Evolutionary conservation across 2,329 filamentous ascomycete genomes (phyloP), one percentile per base, ranked within the genome.

Genomic region (Teratosphaeria zuluensis): DNA sequence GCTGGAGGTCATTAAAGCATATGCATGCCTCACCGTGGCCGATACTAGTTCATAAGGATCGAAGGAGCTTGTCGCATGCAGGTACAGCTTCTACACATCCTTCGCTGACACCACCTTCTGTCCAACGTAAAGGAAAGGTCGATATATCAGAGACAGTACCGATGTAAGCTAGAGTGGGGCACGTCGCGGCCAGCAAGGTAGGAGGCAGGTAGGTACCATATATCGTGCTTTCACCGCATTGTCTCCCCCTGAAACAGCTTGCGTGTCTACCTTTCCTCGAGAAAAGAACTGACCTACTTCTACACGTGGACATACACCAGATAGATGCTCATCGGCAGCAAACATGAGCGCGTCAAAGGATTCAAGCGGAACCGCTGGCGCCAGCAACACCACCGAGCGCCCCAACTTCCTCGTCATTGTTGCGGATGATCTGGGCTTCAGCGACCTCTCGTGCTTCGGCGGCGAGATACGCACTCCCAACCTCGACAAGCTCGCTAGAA

Each of bases 401-500:
- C 82, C 82, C 21, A 84, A 84, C 67, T 84, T 84, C 70, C 78
- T 85, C 56, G 75, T 84, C 63, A 76, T 83, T 59, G 77, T 63
- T 2, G 60, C 60, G 12, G 66, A 67, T 65, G 65, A 68, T 51
- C 52, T 66, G 56, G 66, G 66, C 56, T 68, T 83, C 74, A 80
- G 79, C 53, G 83, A 85, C 63, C 75, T 83, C 21, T 78, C 79
- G 54, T 80, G 79, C 65, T 85, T 83, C 64, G 83, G 83, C 51
- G 77, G 80, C 61, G 82, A 85, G 69, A 85, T 85, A 64, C 76
- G 77, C 38, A 85, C 83, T 0, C 83, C 83, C 0, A 80, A 83
- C 64, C 74, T 85, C 42, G 80, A 84, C 70, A 78, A 77, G 60
- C 68, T 75, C n/a, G 70, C 73, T 28, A 62, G 64, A 59, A 72